Conservation (phyloP, 2,329 filamentous ascomycete genomes). For the Talaromyces sp. region DNA sequence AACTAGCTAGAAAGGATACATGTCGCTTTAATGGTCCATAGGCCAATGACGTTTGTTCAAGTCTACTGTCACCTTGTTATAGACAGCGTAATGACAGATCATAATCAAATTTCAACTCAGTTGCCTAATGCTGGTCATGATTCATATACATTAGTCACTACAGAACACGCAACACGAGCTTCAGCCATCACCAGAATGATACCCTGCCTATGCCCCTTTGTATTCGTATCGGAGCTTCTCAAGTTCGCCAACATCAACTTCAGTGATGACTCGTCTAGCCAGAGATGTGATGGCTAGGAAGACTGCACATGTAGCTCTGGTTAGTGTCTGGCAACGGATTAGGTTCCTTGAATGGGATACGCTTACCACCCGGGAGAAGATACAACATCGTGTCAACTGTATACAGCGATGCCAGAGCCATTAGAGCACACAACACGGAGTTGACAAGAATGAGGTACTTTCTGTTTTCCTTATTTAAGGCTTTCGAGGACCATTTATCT, state of each 20-base stretch:
- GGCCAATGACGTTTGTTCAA: not conserved
- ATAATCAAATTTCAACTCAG: not conserved
- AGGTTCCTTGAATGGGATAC: not conserved
- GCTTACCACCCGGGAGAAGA: constrained; percentile 39
- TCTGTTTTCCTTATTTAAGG: not conserved
- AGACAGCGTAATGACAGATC: not conserved
- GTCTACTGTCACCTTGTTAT: not conserved
- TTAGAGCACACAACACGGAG: constrained; percentile 26
- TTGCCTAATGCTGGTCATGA: not conserved
- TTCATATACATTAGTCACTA: not conserved
- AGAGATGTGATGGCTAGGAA: constrained; percentile 32
- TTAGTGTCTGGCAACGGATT: not conserved
- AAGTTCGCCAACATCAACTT: constrained; percentile 37
- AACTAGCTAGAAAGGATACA: not conserved
- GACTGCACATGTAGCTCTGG: constrained; percentile 23
- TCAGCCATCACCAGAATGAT: not conserved
- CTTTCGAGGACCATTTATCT: not conserved
- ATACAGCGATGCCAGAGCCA: constrained; percentile 30
- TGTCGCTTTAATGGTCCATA: not conserved
- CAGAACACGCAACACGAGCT: not conserved
- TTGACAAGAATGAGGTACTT: constrained; percentile 4
- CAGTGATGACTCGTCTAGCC: constrained; percentile 35
- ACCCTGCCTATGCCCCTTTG: constrained; percentile 35
- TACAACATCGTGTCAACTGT: constrained; percentile 25
- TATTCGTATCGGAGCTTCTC: constrained; percentile 41